Evolutionary conservation across 371 early-diverging fungal species (phyloP), one percentile per base, ranked within the genome.

Genomic region (Nematocida displodere): DNA sequence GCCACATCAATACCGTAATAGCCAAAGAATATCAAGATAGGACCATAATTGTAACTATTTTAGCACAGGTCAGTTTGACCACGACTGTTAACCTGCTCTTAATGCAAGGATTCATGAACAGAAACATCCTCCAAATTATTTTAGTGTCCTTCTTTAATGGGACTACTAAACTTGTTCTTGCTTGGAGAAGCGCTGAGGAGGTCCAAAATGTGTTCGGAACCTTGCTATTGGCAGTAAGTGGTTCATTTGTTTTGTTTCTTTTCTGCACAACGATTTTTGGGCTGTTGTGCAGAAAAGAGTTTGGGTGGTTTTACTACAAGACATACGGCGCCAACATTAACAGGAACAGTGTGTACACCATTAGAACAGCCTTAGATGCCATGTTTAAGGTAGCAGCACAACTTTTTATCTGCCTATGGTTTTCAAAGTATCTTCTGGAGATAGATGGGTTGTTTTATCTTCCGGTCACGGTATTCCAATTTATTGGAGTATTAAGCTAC

Each of bases 291-390:
- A 33, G 54, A 11, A 24, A 31, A 15, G 66, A 65, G n/a, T 26
- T 53, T 22, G 66, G 54, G 2, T 65, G 66, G 66, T 65, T 65
- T 29, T 65, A 65, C 39, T 65, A 65, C 42, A 65, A 65, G 39
- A 28, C 66, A 31, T 65, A 53, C 31, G 66, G 66, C 1, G 26
- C 66, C 8, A 22, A 52, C 28, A 13, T 26, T 8, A 54, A 2
- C 5, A 48, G 39, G 17, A 65, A 65, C 54, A 48, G 15, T 24
- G 13, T n/a, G 37, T 13, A 1, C 1, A 44, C 66, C 7, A 33
- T 65, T 13, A 29, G 36, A 54, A 65, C 20, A 40, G 17, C 54
- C 17, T 39, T 22, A 24, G 15, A 36, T n/a, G 49, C 42, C 4
- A 37, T 65, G 39, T 52, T 36, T 29, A 49, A 53, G 37, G 5